Percentiles rank a stretch among this genome's conserved stretches.
Conservation (phyloP, 208 protist genomes). For the Perkinsela sp. region DNA sequence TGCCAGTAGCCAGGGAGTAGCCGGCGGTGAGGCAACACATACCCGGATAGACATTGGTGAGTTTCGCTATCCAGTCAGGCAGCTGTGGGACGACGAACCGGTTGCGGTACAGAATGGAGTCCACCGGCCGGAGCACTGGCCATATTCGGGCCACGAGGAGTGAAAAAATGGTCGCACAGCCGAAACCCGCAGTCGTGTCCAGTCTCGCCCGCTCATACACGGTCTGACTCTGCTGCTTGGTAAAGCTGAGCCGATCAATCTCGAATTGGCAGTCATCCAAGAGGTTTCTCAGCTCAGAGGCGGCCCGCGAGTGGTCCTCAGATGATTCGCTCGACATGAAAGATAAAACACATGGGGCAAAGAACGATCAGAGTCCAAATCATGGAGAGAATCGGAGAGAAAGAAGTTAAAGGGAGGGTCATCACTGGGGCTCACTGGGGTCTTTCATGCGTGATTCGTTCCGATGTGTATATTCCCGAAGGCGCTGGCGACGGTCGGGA, state of each 20-base stretch:
- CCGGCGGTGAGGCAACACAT: neutral
- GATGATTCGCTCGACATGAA: too few relatives aligned
- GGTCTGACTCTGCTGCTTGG: neutral
- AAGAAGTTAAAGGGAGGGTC: too few relatives aligned
- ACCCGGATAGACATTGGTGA: neutral
- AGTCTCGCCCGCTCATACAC: neutral
- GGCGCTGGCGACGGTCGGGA: neutral
- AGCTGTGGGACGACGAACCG: neutral
- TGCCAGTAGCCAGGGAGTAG: neutral
- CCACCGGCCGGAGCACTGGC: neutral
- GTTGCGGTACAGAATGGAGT: neutral
- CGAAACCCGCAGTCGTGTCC: neutral
- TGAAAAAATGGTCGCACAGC: neutral
- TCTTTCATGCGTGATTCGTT: neutral
- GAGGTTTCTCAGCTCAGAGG: neutral
- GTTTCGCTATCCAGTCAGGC: neutral
- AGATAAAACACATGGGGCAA: too few relatives aligned
- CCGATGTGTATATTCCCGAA: neutral
- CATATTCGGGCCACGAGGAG: neutral
- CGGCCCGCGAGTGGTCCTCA: too few relatives aligned
- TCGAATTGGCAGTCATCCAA: neutral
- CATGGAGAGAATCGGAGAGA: too few relatives aligned
- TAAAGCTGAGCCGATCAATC: neutral
- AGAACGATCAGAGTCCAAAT: too few relatives aligned
- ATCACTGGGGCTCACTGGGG: neutral